A percentile compares a stretch with the other conserved stretches of the same genome.
Conservation (phyloP, 306 rosid genomes). For the Abrus precatorius region DNA sequence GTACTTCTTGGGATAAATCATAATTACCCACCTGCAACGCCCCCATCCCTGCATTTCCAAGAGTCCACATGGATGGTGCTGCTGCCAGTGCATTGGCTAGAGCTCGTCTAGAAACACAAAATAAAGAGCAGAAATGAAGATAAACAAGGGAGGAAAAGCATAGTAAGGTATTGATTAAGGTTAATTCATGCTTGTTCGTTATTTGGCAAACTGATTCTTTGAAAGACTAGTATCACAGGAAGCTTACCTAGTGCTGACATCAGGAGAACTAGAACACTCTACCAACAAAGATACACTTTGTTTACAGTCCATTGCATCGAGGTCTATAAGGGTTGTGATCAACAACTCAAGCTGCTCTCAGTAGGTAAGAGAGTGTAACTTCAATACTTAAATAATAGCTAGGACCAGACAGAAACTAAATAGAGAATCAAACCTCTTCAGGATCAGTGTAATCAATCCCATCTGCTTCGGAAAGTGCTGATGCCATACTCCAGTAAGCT, state of each 20-base stretch:
- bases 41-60: constrained; percentile 99
- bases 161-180: neutral
- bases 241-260: constrained; percentile 83
- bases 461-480: constrained; percentile 94
- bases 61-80: constrained; percentile 98
- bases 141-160: constrained; percentile 27
- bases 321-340: constrained; percentile 87
- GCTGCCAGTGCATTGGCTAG: constrained; percentile 88
- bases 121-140: neutral
- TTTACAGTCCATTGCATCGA: constrained; percentile 98
- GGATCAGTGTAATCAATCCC: constrained; percentile 97
- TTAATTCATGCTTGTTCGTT: constrained; percentile 27
- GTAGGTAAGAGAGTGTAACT: constrained; percentile 41
- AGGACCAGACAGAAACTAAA: constrained; percentile 33
- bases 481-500: constrained; percentile 94
- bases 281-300: constrained; percentile 82
- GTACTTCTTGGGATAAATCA: neutral
- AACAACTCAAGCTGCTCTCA: constrained; percentile 85
- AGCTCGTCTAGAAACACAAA: constrained; percentile 66
- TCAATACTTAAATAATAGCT: constrained; percentile 31
- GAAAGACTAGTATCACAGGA: constrained; percentile 23
- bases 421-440: constrained; percentile 77
- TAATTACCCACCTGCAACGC: constrained; percentile 78
- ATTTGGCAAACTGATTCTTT: constrained; percentile 20
- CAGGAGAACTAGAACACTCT: constrained; percentile 93